A percentile compares a stretch with the other conserved stretches of the same genome.
Conservation (phyloP, 345 rosid species). For the Camelina sativa region DNA sequence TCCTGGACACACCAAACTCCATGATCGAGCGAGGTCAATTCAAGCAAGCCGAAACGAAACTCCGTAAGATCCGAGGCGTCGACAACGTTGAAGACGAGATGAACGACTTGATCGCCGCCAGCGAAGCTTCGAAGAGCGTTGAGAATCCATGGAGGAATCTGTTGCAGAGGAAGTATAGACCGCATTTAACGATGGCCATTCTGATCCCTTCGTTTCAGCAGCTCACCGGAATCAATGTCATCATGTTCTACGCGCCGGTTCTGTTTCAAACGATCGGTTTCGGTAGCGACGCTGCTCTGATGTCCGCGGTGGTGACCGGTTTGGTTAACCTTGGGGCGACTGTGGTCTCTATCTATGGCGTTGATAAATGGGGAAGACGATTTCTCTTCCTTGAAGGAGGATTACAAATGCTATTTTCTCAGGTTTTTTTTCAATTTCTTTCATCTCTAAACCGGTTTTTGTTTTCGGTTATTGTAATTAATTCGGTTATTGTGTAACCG, state of each 20-base stretch:
- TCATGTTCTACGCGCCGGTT: constrained; percentile 94
- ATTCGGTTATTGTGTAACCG: background rate
- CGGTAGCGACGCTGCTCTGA: constrained; percentile 63
- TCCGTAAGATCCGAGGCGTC: constrained; percentile 65
- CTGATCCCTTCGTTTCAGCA: constrained; percentile 87
- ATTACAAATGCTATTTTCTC: constrained; percentile 79
- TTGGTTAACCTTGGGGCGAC: constrained; percentile 70
- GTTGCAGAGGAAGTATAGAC: constrained; percentile 71
- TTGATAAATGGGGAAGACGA: constrained; percentile 89
- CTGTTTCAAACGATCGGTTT: constrained; percentile 83
- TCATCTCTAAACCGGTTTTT: background rate
- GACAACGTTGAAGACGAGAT: constrained; percentile 69
- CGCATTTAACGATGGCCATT: constrained; percentile 77
- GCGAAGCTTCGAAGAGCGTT: constrained; percentile 68
- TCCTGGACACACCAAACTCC: constrained; percentile 89
- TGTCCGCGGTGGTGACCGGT: constrained; percentile 87
- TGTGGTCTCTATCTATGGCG: constrained; percentile 71
- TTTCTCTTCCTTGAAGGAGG: constrained; percentile 87
- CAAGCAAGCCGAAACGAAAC: constrained; percentile 55
- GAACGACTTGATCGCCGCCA: constrained; percentile 64
- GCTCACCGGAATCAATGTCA: constrained; percentile 81
- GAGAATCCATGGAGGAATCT: constrained; percentile 77
- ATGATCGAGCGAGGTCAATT: constrained; percentile 79
- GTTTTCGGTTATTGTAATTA: background rate
- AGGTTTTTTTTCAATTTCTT: constrained; percentile 46